Conservation (phyloP, 495 filamentous ascomycete genomes). For the Pyrenula aspistea region DNA sequence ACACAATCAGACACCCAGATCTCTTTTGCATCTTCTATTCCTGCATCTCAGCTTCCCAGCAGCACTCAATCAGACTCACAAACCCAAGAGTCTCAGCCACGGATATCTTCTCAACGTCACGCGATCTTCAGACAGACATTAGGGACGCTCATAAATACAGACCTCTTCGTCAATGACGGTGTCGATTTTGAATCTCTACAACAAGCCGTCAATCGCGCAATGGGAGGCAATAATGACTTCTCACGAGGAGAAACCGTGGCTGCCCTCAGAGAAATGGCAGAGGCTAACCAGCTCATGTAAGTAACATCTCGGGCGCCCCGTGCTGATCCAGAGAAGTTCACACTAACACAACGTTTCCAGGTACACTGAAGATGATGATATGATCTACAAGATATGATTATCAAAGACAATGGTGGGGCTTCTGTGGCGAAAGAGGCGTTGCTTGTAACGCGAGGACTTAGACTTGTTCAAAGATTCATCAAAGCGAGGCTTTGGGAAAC, state of each 20-base stretch:
- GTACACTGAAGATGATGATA: background rate
- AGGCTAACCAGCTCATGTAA: slow-evolving; percentile 86
- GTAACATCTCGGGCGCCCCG: slow-evolving; percentile 18
- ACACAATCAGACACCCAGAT: slow-evolving; percentile 41
- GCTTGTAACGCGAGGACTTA: too few relatives aligned
- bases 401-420: too few relatives aligned
- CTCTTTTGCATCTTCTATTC: slow-evolving; percentile 53
- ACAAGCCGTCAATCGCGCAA: slow-evolving; percentile 61
- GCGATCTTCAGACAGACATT: slow-evolving; percentile 65
- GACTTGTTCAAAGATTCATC: too few relatives aligned
- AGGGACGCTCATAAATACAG: slow-evolving; percentile 65
- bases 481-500: too few relatives aligned
- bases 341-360: background rate
- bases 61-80: slow-evolving; percentile 41
- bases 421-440: too few relatives aligned
- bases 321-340: too few relatives aligned
- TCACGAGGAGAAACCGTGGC: slow-evolving; percentile 56
- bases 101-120: slow-evolving; percentile 52
- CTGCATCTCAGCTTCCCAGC: slow-evolving; percentile 54
- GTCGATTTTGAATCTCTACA: slow-evolving; percentile 65
- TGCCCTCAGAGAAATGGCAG: slow-evolving; percentile 69
- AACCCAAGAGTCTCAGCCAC: slow-evolving; percentile 24
- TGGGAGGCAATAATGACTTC: slow-evolving; percentile 47
- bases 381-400: background rate
- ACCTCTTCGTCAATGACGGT: slow-evolving; percentile 66